Evolutionary conservation across 768 basidiomycete genomes (phyloP).

Genomic region (Dentipellis fragilis): DNA sequence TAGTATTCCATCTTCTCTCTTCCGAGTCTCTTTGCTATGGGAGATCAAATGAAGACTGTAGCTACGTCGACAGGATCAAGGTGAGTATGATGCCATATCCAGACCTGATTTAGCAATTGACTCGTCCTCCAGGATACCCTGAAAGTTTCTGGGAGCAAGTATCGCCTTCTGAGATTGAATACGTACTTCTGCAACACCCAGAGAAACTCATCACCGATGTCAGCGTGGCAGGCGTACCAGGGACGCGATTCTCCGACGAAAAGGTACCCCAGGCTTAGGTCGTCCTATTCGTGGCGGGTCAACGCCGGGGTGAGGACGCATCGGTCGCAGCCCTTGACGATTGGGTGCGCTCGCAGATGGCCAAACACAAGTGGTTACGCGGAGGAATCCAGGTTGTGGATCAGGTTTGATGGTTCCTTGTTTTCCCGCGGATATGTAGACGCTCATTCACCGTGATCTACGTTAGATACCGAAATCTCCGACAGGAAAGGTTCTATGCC

Average conservation of each 20-base stretch:
- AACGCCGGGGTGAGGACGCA: conserved; percentile 30
- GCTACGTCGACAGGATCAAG: conserved; percentile 70
- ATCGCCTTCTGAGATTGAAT: conserved; percentile 72
- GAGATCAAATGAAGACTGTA: conserved; percentile 15
- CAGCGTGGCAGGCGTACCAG: conserved; percentile 64
- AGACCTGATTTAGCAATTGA: background rate
- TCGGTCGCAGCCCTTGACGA: conserved; percentile 37
- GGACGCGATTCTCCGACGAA: conserved; percentile 63
- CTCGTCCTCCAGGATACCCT: conserved; percentile 48
- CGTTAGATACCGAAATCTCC: conserved; percentile 63
- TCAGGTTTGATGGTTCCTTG: conserved; percentile 36
- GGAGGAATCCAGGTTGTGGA: conserved; percentile 62
- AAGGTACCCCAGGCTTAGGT: conserved; percentile 74
- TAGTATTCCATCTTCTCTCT: conserved; percentile 36
- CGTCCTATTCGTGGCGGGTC: conserved; percentile 50
- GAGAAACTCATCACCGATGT: conserved; percentile 52
- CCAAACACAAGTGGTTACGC: conserved; percentile 68
- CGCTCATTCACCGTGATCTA: background rate
- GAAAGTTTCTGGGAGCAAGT: conserved; percentile 78
- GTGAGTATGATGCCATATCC: conserved; percentile 21
- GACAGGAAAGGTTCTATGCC: conserved; percentile 62
- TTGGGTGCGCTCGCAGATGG: conserved; percentile 56
- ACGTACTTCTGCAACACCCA: conserved; percentile 51
- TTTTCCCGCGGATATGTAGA: background rate
- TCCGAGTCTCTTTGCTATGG: background rate